phyloP scores from a whole-genome alignment of 768 basidiomycete genomes.

The Pleurotus ostreatus region DNA sequence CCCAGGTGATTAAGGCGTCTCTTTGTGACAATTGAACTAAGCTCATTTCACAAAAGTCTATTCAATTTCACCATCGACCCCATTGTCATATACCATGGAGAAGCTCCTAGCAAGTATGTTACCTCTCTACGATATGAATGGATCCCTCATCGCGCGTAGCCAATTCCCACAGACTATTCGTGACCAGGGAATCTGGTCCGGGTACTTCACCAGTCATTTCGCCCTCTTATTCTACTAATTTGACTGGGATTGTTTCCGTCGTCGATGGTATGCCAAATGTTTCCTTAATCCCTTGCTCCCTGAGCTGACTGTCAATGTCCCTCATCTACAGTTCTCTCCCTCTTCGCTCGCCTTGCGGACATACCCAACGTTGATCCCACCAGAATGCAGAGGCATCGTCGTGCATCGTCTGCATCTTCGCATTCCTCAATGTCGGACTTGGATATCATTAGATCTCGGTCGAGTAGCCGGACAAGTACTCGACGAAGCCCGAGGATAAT shows the following conservation, averaged over 20 bases:
- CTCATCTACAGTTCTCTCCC: constrained; percentile 55
- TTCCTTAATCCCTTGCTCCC: neutral
- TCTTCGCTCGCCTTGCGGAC: constrained; percentile 74
- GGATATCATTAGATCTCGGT: constrained; percentile 35
- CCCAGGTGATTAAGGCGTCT: constrained; percentile 45
- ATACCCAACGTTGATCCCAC: constrained; percentile 74
- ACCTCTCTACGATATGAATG: neutral
- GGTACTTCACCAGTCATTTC: constrained; percentile 43
- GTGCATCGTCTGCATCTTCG: constrained; percentile 71
- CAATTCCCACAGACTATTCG: constrained; percentile 75
- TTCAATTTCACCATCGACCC: constrained; percentile 62
- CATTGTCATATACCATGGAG: constrained; percentile 68
- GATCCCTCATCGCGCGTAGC: constrained; percentile 37
- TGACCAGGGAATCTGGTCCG: constrained; percentile 53
- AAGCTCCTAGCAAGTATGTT: constrained; percentile 78
- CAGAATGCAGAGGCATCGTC: constrained; percentile 73
- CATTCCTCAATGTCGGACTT: constrained; percentile 40
- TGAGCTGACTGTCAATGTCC: neutral
- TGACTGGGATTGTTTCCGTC: constrained; percentile 76
- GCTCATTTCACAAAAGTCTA: constrained; percentile 47
- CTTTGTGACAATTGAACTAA: neutral
- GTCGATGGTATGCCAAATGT: constrained; percentile 61
- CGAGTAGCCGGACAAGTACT: constrained; percentile 35
- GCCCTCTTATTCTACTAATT: constrained; percentile 38
- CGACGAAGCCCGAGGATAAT: constrained; percentile 29